These are phyloP conservation scores for Lyophyllum decastes DNA, from an alignment of 768 basidiomycete genomes.

Conservation along the genomic window DNA sequence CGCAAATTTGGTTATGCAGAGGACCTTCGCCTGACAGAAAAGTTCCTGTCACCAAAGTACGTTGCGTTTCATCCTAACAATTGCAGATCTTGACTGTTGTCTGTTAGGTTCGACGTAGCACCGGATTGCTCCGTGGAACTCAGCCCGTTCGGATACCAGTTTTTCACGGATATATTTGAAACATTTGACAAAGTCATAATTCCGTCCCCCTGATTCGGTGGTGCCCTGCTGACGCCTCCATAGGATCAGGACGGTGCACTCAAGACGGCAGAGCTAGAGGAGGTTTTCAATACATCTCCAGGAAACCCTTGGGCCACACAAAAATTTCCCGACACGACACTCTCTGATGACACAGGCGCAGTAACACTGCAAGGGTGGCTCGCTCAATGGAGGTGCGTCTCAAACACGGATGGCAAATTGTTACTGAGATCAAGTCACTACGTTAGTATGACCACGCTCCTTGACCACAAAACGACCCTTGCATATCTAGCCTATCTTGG, in stretches of 20 bases:
- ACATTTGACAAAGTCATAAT: constrained; percentile 81
- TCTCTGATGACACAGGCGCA: constrained; percentile 83
- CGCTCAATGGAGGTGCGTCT: constrained; percentile 91
- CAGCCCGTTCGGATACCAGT: constrained; percentile 92
- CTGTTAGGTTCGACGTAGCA: constrained; percentile 86
- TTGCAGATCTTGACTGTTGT: constrained; percentile 6
- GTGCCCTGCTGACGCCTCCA: constrained; percentile 1
- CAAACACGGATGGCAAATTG: not conserved
- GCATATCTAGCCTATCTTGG: constrained; percentile 96
- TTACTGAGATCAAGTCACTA: not conserved
- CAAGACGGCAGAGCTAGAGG: constrained; percentile 78
- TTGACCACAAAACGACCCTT: constrained; percentile 90
- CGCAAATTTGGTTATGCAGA: constrained; percentile 96
- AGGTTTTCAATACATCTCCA: constrained; percentile 91
- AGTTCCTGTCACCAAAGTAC: constrained; percentile 87
- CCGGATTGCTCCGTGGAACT: constrained; percentile 94
- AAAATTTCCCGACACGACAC: constrained; percentile 88
- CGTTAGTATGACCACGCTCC: constrained; percentile 90
- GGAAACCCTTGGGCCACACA: constrained; percentile 96
- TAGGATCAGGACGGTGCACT: constrained; percentile 96
- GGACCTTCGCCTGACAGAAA: constrained; percentile 85
- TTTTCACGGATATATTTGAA: constrained; percentile 96
- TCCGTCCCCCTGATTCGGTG: not conserved
- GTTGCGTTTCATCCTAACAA: constrained; percentile 25
- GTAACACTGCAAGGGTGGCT: constrained; percentile 98